phyloP scores from a whole-genome alignment of 2,329 filamentous ascomycete species.

The Penicillium aurantiogriseum region DNA sequence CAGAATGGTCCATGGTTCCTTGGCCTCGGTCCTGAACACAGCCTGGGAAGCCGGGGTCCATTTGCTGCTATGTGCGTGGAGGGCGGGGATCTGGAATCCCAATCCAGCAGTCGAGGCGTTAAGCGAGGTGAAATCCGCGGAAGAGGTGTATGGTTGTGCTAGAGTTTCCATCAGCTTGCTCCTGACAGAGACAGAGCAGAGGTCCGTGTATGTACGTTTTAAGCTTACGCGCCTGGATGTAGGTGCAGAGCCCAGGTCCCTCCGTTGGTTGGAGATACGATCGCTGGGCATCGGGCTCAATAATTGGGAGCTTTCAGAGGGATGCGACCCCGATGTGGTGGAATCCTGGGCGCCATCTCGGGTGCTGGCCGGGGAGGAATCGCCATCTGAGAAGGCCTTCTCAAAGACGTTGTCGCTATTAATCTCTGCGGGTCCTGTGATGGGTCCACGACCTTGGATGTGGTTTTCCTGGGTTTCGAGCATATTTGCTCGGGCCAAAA shows the following conservation, averaged over 20 bases:
- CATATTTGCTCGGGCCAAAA: constrained; percentile 77
- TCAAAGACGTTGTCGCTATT: constrained; percentile 82
- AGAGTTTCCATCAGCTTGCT: constrained; percentile 82
- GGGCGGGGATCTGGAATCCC: constrained; percentile 50
- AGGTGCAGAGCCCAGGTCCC: constrained; percentile 46
- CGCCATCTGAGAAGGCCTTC: constrained; percentile 63
- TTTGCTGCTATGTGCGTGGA: constrained; percentile 86
- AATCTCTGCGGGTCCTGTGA: constrained; percentile 75
- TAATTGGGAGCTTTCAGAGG: constrained; percentile 25
- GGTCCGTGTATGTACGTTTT: constrained; percentile 86
- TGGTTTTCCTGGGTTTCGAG: constrained; percentile 59
- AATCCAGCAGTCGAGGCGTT: constrained; percentile 37
- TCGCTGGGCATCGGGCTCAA: constrained; percentile 34
- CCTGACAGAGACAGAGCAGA: constrained; percentile 70
- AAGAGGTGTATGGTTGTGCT: constrained; percentile 70
- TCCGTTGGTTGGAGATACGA: constrained; percentile 31
- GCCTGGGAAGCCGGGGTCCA: constrained; percentile 91
- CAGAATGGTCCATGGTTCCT: constrained; percentile 90
- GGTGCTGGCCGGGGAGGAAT: constrained; percentile 19
- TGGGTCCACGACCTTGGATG: constrained; percentile 57
- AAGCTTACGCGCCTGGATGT: constrained; percentile 64
- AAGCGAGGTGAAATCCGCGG: constrained; percentile 48
- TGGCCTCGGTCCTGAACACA: constrained; percentile 93
- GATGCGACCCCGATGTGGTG: constrained; percentile 15
- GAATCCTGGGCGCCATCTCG: constrained; percentile 22